Percentiles rank a stretch among this genome's conserved stretches.
Conservation (phyloP, 2,329 filamentous ascomycete species). For the Fusarium pseudocircinatum region DNA sequence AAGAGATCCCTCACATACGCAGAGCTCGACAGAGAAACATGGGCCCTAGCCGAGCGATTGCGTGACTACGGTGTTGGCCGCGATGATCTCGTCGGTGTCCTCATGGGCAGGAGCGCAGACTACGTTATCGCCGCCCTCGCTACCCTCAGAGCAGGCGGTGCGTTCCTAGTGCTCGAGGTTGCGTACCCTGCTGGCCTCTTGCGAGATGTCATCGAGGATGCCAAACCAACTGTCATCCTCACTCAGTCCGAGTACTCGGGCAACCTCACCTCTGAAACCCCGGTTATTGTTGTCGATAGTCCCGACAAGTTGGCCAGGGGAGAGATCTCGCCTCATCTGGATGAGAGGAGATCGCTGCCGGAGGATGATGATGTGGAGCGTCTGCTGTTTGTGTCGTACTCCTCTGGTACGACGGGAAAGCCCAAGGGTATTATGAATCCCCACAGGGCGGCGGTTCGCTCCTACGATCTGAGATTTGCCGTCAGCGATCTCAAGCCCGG, state of each 20-base stretch:
- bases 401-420: constrained; percentile 79
- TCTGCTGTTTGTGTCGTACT: constrained; percentile 83
- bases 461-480: constrained; percentile 77
- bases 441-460: constrained; percentile 76
- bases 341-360: constrained; percentile 63
- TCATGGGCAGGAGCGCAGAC: constrained; percentile 78
- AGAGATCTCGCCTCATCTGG: constrained; percentile 43
- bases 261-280: constrained; percentile 71
- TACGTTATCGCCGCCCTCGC: constrained; percentile 84
- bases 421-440: constrained; percentile 87
- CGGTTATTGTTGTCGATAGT: constrained; percentile 72
- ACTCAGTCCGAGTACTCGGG: constrained; percentile 71
- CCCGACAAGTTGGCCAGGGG: constrained; percentile 44
- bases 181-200: constrained; percentile 80
- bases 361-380: constrained; percentile 75
- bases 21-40: constrained; percentile 75
- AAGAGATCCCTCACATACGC: constrained; percentile 74
- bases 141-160: constrained; percentile 80
- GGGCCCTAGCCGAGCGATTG: constrained; percentile 70
- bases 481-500: constrained; percentile 75
- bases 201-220: constrained; percentile 80
- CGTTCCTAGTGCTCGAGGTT: constrained; percentile 82
- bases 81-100: constrained; percentile 78
- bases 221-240: constrained; percentile 74
- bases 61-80: constrained; percentile 74